Base-by-base conservation (phyloP, 2,329 filamentous ascomycete genomes). In the Xylariaceae sp. region DNA sequence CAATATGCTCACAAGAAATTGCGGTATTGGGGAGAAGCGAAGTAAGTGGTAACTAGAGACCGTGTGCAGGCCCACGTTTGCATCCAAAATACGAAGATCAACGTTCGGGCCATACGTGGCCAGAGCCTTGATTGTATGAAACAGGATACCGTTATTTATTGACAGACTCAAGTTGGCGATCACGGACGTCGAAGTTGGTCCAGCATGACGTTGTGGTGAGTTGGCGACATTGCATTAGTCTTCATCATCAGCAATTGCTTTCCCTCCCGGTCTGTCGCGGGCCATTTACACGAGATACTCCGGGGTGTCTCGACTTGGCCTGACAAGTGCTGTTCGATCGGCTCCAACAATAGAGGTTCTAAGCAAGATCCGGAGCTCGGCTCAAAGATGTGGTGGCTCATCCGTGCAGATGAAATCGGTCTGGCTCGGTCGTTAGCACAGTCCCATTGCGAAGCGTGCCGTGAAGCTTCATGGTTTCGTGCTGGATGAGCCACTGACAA, bases 241-340 rank as follows among this genome's bases (percentile, higher is more conserved):
- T 62, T 8, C 5, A 53, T 48, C 1, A 57, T 62, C 17, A 58
- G 57, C 34, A 57, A 35, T 18, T 58, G 58, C 45, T 62, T 62
- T n/a, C 58, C 47, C 58, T 39, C 2, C 5, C 39, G 17, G 55
- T 51, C 7, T 56, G 55, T 39, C 37, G 58, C 9, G 60, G 55
- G 58, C 60, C 52, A 55, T 60, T 60, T 45, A 57, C 55, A 50
- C 55, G 60, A 30, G 48, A 58, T 51, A 51, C 60, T 1, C 9
- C 56, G 2, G 60, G 55, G 30, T 35, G 58, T 3, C 42, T 62
- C 11, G 60, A 60, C 58, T 35, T 62, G 58, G 5, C 52, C 50
- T 2, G 53, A 57, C 45, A 47, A 48, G 23, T 30, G 23, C 23
- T 30, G 23, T 30, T 30, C 23, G 23, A 30, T 30, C 23, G 23